Evolutionary conservation across 176 grass and related monocot genomes (phyloP), one percentile per base, ranked within the genome.

Genomic region (Pharus latifolius): DNA sequence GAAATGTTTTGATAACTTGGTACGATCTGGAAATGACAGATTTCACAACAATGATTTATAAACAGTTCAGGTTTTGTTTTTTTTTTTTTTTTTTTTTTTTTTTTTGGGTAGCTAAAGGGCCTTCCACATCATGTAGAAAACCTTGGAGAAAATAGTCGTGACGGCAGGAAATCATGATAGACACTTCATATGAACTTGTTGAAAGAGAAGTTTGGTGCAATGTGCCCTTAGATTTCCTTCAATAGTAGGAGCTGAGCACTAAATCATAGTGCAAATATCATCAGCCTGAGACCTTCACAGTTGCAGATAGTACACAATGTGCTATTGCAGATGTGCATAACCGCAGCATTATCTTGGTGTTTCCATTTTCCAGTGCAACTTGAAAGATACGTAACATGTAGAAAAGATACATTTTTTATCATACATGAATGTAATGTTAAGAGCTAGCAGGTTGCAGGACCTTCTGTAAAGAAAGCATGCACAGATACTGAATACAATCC

Each of bases 141-240:
- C 67, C 62, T 91, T 84, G 50, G 87, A 65, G 22, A 77, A 78
- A 70, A 56, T 45, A 49, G 81, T 50, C 84, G 71, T 22, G 95
- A 94, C 3, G 90, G 87, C 10, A 94, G 81, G 67, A 91, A 91
- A 73, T 99, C 84, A 34, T 92, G 82, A 49, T 88, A 95, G 24
- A 74, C 78, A 25, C 88, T 73, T 84, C 38, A 84, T 33, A 79
- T 72, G 32, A 95, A 95, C 80, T 94, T 91, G 62, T 99, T 95
- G 79, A 99, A 95, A 70, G 62, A 74, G 65, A 99, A 91, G 73
- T 99, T 99, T 75, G 88, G 87, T 40, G 87, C 87, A 78, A 90
- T 95, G 15, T 55, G n/a, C 22, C 24, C 12, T 74, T 15, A 52
- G n/a, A 19, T 45, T 58, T 33, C 24, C 9, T 22, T 83, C 23